Percentiles rank a stretch among this genome's conserved stretches.
These are phyloP conservation scores for Skeletonema potamos DNA, from an alignment of 108 stramenopile genomes.

Conservation along the genomic window DNA sequence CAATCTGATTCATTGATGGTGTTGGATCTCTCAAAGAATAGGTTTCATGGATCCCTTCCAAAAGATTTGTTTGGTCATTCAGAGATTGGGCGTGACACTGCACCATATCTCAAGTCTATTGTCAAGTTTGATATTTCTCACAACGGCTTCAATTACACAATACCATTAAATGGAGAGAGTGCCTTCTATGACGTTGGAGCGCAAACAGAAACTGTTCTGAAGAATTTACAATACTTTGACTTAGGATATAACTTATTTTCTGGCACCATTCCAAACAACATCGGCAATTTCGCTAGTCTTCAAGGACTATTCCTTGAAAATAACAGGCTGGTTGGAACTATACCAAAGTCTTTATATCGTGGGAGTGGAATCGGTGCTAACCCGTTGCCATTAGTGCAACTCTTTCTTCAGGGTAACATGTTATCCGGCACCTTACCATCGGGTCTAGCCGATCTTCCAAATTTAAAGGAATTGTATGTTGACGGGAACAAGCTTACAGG, in stretches of 20 bases:
- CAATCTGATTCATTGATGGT: conserved; percentile 21
- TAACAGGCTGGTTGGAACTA: conserved; percentile 46
- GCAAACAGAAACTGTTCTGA: conserved; percentile 22
- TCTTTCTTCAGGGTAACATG: conserved; percentile 43
- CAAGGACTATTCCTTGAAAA: conserved; percentile 41
- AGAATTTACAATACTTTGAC: conserved; percentile 42
- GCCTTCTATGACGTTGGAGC: conserved; percentile 14
- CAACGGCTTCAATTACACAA: conserved; percentile 48
- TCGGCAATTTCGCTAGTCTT: conserved; percentile 31
- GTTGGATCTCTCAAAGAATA: conserved; percentile 41
- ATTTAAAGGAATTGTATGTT: conserved; percentile 47
- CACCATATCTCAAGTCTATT: conserved; percentile 24
- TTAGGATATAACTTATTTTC: conserved; percentile 31
- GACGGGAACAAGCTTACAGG: conserved; percentile 67
- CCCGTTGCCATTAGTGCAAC: conserved; percentile 40
- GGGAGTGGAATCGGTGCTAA: conserved; percentile 28
- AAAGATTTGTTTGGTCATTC: conserved; percentile 41
- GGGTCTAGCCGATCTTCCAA: conserved; percentile 28
- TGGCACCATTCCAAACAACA: conserved; percentile 50
- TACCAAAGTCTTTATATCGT: conserved; percentile 42
- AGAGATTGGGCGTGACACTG: conserved; percentile 14
- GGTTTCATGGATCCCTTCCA: conserved; percentile 28
- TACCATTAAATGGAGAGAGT: conserved; percentile 37
- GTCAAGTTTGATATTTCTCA: conserved; percentile 48
- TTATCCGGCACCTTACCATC: conserved; percentile 31